Evolutionary conservation across 2,329 filamentous ascomycete genomes (phyloP).

Genomic region (Lasiodiplodia sp.): DNA sequence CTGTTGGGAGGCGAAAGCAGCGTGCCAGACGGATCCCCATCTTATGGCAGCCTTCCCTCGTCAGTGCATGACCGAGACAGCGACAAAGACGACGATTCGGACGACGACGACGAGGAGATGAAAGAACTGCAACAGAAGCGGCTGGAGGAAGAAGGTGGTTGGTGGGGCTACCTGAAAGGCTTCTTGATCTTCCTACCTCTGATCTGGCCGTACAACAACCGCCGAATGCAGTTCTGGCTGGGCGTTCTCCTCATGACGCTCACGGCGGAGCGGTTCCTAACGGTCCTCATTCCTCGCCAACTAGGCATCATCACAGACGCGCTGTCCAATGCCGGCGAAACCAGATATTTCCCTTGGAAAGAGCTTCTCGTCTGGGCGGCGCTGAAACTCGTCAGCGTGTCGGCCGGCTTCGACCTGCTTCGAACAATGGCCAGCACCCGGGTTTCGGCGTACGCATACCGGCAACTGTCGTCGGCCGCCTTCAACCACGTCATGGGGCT

Average conservation of each 20-base stretch:
- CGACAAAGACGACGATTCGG: background rate
- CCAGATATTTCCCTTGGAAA: constrained; percentile 7
- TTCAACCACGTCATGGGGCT: constrained; percentile 73
- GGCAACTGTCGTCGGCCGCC: constrained; percentile 65
- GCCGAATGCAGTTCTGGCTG: constrained; percentile 68
- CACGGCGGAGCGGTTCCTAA: constrained; percentile 70
- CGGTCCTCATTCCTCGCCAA: constrained; percentile 76
- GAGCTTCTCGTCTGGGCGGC: constrained; percentile 8
- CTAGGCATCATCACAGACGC: constrained; percentile 76
- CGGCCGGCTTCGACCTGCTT: background rate
- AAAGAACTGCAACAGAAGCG: constrained; percentile 58
- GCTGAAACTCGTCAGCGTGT: background rate
- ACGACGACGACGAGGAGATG: constrained; percentile 61
- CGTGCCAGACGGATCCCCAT: background rate
- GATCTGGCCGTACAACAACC: constrained; percentile 73
- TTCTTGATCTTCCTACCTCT: constrained; percentile 76
- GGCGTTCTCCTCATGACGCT: constrained; percentile 70
- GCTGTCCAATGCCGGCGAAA: constrained; percentile 44
- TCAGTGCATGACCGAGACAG: background rate
- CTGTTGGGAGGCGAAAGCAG: background rate
- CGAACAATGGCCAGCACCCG: constrained; percentile 2
- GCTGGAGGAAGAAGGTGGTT: constrained; percentile 72
- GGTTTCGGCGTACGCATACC: constrained; percentile 55
- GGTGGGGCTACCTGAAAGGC: constrained; percentile 74
- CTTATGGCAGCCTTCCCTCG: constrained; percentile 11